These are phyloP conservation scores for Penicillium argentinense DNA, from an alignment of 495 filamentous ascomycete species.

Conservation along the genomic window DNA sequence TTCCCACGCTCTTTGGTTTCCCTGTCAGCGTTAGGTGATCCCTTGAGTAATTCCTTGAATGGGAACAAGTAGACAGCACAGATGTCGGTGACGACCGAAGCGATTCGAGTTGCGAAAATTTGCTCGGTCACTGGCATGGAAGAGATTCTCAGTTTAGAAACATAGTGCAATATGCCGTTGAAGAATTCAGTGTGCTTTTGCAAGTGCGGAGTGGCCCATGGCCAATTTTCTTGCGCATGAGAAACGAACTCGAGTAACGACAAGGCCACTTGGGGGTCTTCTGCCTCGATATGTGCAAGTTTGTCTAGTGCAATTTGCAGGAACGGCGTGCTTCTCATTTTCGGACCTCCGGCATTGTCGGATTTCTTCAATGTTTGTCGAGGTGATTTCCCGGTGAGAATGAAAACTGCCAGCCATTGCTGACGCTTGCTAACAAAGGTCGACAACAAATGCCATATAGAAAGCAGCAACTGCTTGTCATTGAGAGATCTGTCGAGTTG, in stretches of 20 bases:
- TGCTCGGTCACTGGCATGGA: conserved; percentile 41
- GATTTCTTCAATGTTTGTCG: conserved; percentile 64
- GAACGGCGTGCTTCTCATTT: conserved; percentile 59
- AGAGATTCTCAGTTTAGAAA: conserved; percentile 58
- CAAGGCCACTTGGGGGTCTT: conserved; percentile 61
- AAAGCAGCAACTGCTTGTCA: conserved; percentile 56
- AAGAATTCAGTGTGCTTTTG: conserved; percentile 74
- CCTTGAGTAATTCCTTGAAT: background rate
- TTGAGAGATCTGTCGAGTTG: conserved; percentile 75
- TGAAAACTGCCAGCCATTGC: conserved; percentile 90
- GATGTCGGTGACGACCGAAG: conserved; percentile 79
- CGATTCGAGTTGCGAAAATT: conserved; percentile 65
- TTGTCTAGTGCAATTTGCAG: conserved; percentile 72
- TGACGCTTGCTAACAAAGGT: conserved; percentile 87
- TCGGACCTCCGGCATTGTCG: conserved; percentile 34
- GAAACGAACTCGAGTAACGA: conserved; percentile 84
- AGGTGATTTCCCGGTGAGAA: conserved; percentile 85
- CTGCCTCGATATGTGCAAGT: conserved; percentile 64
- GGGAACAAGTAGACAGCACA: conserved; percentile 79
- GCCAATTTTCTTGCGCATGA: conserved; percentile 85
- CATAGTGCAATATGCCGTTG: conserved; percentile 62
- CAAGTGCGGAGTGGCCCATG: conserved; percentile 78
- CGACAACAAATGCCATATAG: conserved; percentile 83
- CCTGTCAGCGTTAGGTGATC: background rate
- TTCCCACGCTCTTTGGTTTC: conserved; percentile 5